Conservation (phyloP, 768 basidiomycete species). For the Stropharia rugosoannulata region DNA sequence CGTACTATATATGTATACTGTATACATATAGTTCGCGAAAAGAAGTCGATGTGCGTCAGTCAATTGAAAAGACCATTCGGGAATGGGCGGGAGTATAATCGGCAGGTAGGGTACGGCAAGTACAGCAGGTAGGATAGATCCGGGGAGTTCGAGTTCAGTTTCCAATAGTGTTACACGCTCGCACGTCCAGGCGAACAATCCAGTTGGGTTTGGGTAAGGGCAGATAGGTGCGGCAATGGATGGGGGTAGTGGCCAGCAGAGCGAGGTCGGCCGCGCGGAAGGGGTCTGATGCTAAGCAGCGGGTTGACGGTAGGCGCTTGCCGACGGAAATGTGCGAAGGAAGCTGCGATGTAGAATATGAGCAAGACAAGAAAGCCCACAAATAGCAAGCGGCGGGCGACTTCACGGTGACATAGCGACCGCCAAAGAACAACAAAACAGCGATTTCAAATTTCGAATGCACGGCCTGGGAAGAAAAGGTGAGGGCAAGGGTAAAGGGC, state of each 20-base stretch:
- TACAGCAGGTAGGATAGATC: conserved; percentile 9
- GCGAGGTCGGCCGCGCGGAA: background rate
- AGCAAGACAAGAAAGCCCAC: no score
- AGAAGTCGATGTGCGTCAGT: background rate
- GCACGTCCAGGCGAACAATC: conserved; percentile 39
- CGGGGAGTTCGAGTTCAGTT: background rate
- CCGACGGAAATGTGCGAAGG: background rate
- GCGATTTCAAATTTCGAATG: no score
- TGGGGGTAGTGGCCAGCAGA: background rate
- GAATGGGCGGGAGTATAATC: background rate
- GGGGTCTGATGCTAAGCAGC: background rate
- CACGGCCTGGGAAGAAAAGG: background rate
- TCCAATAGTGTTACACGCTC: conserved; percentile 30
- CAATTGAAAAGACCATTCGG: background rate
- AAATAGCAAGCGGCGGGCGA: background rate
- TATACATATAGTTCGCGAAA: no score
- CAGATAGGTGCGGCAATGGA: background rate
- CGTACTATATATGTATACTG: no score
- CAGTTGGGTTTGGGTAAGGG: conserved; percentile 9
- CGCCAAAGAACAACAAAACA: no score
- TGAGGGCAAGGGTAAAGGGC: background rate
- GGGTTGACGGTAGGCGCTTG: conserved; percentile 1
- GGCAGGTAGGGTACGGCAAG: conserved; percentile 1
- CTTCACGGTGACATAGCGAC: no score
- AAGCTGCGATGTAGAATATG: no score